phyloP scores from a whole-genome alignment of 2,329 filamentous ascomycete species.

The Fusarium udum region DNA sequence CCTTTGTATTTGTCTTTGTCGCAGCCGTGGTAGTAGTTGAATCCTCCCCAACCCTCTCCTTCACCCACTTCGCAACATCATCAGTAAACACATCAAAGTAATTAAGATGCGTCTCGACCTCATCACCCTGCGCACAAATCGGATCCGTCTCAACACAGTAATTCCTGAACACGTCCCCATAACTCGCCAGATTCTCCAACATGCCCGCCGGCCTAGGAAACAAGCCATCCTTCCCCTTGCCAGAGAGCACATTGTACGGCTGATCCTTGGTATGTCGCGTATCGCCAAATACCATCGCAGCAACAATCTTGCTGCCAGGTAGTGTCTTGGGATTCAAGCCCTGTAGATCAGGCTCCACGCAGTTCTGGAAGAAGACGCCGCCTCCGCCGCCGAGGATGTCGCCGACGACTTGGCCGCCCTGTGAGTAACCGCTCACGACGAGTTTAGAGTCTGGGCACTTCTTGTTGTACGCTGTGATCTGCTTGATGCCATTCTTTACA shows the following conservation, averaged over 20 bases:
- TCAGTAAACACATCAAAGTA: conserved; percentile 14
- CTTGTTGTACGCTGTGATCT: conserved; percentile 21
- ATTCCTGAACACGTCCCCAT: not conserved
- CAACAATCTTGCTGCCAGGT: conserved; percentile 1
- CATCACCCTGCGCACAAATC: conserved; percentile 4
- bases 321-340: not conserved
- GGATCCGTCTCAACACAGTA: conserved; percentile 18
- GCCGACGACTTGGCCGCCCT: conserved; percentile 11
- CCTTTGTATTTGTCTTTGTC: not conserved
- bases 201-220: conserved; percentile 12
- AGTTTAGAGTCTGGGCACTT: conserved; percentile 10
- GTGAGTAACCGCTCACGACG: conserved; percentile 16
- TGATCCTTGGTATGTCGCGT: conserved; percentile 13
- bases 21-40: not conserved
- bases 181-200: conserved; percentile 7
- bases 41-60: not conserved
- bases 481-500: conserved; percentile 15
- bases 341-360: conserved; percentile 1
- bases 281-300: conserved; percentile 16
- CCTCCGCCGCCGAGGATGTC: conserved; percentile 21
- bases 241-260: conserved; percentile 8
- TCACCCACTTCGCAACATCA: conserved; percentile 6
- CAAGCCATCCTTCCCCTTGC: not conserved
- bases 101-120: conserved; percentile 8
- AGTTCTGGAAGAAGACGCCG: conserved; percentile 16